Evolutionary conservation across 352 stramenopile species (phyloP), one percentile per base, ranked within the genome.

Genomic region (Globisporangium perplexum): DNA sequence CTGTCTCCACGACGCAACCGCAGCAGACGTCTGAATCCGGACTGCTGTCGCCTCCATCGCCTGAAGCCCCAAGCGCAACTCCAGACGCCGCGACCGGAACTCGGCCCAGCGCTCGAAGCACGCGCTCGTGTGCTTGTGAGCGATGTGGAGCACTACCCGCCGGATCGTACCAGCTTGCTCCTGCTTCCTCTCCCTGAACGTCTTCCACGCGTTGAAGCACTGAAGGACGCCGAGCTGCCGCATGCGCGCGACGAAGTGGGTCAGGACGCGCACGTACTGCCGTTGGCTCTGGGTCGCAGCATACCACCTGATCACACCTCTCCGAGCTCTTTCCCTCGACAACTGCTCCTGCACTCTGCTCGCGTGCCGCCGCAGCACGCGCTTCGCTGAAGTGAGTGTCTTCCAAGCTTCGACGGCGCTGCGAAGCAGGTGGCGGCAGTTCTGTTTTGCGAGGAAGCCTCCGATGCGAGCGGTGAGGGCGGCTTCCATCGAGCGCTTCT

Each of bases 131-230:
- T 63, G 58, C 18, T 67, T 74, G 15, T 73, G 57, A 10, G 55
- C 57, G 46, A 86, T 74, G 33, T 62, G 44, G 28, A 61, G 65
- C 20, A 85, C 41, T 5, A 65, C 66, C 5, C 61, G 55, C 20
- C 62, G 35, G 7, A 74, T 47, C 46, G 62, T 66, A n/a, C n/a
- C 42, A 7, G 66, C 60, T 10, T 55, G 60, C 15, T 59, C 30
- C 20, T 65, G 70, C n/a, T 46, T 30, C 4, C 46, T 17, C 0
- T 36, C 38, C 0, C 49, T 28, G 22, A 49, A 53, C 28, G 66
- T 48, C 52, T 71, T 79, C 78, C 78, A 89, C 20, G 69, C 76
- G 45, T 72, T 67, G n/a, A 87, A 74, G 23, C 74, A 86, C 10
- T 60, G 69, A 0, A 72, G 44, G 28, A 69, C 72, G 3, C 31